Percentiles rank a stretch among this genome's conserved stretches.
phyloP scores from a whole-genome alignment of 2,329 filamentous ascomycete species.

The Periglandula ipomoeae region DNA sequence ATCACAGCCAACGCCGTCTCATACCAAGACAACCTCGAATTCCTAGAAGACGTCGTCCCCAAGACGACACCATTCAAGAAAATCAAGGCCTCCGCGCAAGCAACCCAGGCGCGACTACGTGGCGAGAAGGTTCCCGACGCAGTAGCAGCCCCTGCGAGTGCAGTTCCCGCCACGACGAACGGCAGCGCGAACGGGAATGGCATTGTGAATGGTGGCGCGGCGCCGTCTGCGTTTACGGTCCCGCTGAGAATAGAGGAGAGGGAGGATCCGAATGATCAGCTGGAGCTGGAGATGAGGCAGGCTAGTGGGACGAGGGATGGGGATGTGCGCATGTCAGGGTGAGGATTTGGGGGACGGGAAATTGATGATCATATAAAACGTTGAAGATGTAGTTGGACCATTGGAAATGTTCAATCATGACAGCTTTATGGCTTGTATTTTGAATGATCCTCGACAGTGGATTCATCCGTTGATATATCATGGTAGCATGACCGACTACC shows the following conservation, averaged over 20 bases:
- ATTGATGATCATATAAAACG: no score
- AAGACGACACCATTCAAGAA: constrained; percentile 75
- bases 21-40: constrained; percentile 88
- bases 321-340: constrained; percentile 53
- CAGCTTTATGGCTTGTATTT: no score
- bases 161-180: constrained; percentile 4
- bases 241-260: constrained; percentile 16
- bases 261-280: constrained; percentile 41
- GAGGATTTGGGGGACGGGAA: constrained; percentile 10
- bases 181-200: constrained; percentile 17
- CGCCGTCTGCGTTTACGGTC: constrained; percentile 11
- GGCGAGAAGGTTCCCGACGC: constrained; percentile 26
- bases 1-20: constrained; percentile 68
- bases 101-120: constrained; percentile 35
- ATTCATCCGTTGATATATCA: no score
- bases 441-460: no score
- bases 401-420: neutral
- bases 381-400: no score
- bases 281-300: constrained; percentile 46
- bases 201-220: constrained; percentile 20
- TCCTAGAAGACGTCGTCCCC: constrained; percentile 83
- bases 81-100: constrained; percentile 55
- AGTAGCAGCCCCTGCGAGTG: constrained; percentile 9
- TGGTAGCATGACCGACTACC: no score
- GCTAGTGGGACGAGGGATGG: constrained; percentile 30